A percentile compares a stretch with the other conserved stretches of the same genome.
These are phyloP conservation scores for Neopestalotiopsis sp. DNA, from an alignment of 2,329 filamentous ascomycete genomes.

Conservation along the genomic window DNA sequence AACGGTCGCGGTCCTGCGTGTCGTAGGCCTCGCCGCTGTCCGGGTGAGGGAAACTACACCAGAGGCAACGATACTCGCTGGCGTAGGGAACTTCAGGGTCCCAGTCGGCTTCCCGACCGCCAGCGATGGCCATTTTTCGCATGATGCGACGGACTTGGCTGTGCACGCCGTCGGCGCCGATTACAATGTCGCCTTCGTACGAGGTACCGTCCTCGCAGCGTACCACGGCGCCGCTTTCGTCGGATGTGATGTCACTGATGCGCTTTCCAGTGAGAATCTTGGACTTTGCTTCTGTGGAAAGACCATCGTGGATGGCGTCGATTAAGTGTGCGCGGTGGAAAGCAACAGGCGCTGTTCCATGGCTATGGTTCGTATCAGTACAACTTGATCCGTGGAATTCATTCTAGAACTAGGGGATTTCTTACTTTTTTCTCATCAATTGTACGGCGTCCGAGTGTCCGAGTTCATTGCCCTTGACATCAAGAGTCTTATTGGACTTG, in stretches of 20 bases:
- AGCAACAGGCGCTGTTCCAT: constrained; percentile 21
- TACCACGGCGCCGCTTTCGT: constrained; percentile 25
- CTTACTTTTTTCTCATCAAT: constrained; percentile 14
- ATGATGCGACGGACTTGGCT: constrained; percentile 27
- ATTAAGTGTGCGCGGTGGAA: constrained; percentile 27
- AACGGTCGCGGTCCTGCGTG: neutral
- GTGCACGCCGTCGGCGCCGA: constrained; percentile 30
- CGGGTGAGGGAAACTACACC: constrained; percentile 3
- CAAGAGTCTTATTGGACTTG: neutral
- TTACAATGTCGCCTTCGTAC: constrained; percentile 27
- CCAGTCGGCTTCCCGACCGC: neutral
- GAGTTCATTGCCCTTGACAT: neutral
- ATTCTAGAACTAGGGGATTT: neutral
- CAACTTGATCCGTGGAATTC: neutral
- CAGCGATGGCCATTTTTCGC: constrained; percentile 6
- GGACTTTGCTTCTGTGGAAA: constrained; percentile 22
- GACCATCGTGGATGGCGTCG: constrained; percentile 25
- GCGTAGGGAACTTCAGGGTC: neutral
- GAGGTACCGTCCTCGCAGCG: constrained; percentile 26
- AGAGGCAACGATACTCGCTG: neutral
- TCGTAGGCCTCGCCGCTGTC: neutral
- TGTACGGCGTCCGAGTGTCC: neutral
- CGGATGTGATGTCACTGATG: constrained; percentile 24
- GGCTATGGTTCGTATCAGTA: constrained; percentile 7
- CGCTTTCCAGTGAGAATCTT: constrained; percentile 24